A percentile compares a stretch with the other conserved stretches of the same genome.
Conservation (phyloP, 164 flowering plant species). For the Saururus chinensis region DNA sequence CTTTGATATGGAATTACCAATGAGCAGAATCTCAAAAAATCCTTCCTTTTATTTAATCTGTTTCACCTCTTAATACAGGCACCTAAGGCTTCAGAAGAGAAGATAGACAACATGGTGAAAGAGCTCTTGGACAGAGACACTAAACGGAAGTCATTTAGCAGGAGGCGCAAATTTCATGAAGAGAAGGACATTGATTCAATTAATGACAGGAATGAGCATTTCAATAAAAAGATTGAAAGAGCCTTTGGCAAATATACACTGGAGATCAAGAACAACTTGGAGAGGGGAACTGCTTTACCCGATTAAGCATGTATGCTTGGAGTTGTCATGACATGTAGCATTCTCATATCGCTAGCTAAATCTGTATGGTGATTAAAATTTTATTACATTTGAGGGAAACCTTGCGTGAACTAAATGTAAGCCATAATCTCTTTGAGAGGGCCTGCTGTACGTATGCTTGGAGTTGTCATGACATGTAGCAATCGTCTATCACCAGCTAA, state of each 20-base stretch:
- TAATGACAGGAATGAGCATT: conserved; percentile 96
- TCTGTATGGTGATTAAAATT: no score
- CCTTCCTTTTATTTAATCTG: neutral
- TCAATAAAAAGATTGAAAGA: conserved; percentile 98
- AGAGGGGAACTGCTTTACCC: conserved; percentile 95
- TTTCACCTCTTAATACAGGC: conserved; percentile 29
- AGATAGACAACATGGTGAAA: conserved; percentile 78
- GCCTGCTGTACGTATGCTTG: conserved; percentile 62
- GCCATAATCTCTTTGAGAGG: conserved; percentile 83
- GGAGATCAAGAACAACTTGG: conserved; percentile 97
- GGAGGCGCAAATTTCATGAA: conserved; percentile 85
- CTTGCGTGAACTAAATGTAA: no score
- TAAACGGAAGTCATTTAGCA: conserved; percentile 57
- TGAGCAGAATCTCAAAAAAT: neutral
- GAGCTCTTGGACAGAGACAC: conserved; percentile 68
- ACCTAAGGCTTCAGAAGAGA: conserved; percentile 61
- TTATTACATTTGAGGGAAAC: no score
- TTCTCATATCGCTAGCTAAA: no score
- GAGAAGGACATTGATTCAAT: conserved; percentile 97
- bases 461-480: neutral
- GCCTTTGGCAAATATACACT: conserved; percentile 94
- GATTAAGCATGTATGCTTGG: conserved; percentile 31
- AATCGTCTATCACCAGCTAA: no score
- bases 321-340: neutral
- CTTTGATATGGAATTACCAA: neutral